phyloP scores from a whole-genome alignment of 2,329 filamentous ascomycete species.

The Scytalidium sp. region DNA sequence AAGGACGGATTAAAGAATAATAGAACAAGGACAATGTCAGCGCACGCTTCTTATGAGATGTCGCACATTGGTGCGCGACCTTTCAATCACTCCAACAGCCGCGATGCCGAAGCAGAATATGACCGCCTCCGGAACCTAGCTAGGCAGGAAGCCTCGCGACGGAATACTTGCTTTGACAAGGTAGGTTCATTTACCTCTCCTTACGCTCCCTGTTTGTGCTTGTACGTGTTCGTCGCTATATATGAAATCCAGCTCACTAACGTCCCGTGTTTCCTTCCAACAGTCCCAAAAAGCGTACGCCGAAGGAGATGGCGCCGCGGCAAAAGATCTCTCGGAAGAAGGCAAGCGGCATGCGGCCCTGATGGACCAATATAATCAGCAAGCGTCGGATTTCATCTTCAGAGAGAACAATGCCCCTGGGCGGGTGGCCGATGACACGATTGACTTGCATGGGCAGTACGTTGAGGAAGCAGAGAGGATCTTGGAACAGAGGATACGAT shows the following conservation, averaged over 20 bases:
- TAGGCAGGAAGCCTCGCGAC: slow-evolving; percentile 75
- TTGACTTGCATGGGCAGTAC: slow-evolving; percentile 92
- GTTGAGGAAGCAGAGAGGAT: slow-evolving; percentile 95
- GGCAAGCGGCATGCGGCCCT: slow-evolving; percentile 79
- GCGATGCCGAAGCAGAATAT: slow-evolving; percentile 79
- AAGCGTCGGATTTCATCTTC: slow-evolving; percentile 93
- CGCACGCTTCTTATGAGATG: not conserved
- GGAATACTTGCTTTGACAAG: slow-evolving; percentile 71
- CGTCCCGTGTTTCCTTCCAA: slow-evolving; percentile 7
- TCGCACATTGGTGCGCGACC: slow-evolving; percentile 41
- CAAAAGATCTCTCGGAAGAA: slow-evolving; percentile 80
- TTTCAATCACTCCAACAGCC: slow-evolving; percentile 69
- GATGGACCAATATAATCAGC: slow-evolving; percentile 86
- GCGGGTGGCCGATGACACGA: slow-evolving; percentile 74
- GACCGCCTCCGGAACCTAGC: slow-evolving; percentile 85
- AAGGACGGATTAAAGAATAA: too few relatives aligned
- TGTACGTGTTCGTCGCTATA: not conserved
- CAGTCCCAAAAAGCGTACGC: slow-evolving; percentile 79
- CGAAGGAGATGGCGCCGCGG: slow-evolving; percentile 76
- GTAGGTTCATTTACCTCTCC: slow-evolving; percentile 39
- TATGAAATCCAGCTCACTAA: slow-evolving; percentile 1
- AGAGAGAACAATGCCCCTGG: slow-evolving; percentile 84
- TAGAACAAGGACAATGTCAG: not conserved
- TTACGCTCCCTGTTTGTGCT: not conserved
- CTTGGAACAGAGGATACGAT: slow-evolving; percentile 78